Evolutionary conservation across 2,329 filamentous ascomycete species (phyloP), one percentile per base, ranked within the genome.

Genomic region (Xenosphaeropsis pyriputrescens): DNA sequence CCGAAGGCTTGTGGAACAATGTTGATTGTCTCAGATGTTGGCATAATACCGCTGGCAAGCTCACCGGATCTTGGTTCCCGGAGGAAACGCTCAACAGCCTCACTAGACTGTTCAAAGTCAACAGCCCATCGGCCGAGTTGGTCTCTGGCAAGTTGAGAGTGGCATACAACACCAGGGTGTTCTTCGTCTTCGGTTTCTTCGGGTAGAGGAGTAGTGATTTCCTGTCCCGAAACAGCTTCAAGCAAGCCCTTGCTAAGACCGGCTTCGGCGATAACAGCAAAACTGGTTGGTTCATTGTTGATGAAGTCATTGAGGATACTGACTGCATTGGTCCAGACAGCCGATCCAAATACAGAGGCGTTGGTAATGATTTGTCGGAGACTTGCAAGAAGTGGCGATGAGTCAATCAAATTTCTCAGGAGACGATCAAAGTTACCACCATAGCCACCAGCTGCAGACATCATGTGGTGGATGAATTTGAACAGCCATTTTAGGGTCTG

Each of bases 241-340:
- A 99, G 67, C 41, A 95, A 81, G 37, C 78, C 84, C 54, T 81
- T 81, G 50, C 91, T 88, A 48, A 98, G 70, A 16, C 86, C 86
- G 36, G 91, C 89, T 60, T 99, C 91, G 12, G 85, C 85, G 46
- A 99, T 91, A 17, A 94, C 85, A 18, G 85, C 81, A 56, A 94
- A 98, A 57, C 91, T 98, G 1, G 91, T 98, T 0, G 91, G 91
- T 52, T 98, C 91, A 53, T 96, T 95, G 60, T 99, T 93, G 50
- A 99, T 93, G 58, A 98, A 98, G 49, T 85, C 89, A 53, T 85
- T 91, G 36, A 98, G 65, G 40, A 95, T 89, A 39, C 80, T 88
- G 43, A 94, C 85, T 6, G 86, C 82, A 55, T 88, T 88, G 35
- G 86, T 94, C 91, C 91, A 99, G 5, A 96, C 85, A 41, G 91